Evolutionary conservation across 176 grass and related monocot species (phyloP), one percentile per base, ranked within the genome.

Genomic region (Triticum urartu): DNA sequence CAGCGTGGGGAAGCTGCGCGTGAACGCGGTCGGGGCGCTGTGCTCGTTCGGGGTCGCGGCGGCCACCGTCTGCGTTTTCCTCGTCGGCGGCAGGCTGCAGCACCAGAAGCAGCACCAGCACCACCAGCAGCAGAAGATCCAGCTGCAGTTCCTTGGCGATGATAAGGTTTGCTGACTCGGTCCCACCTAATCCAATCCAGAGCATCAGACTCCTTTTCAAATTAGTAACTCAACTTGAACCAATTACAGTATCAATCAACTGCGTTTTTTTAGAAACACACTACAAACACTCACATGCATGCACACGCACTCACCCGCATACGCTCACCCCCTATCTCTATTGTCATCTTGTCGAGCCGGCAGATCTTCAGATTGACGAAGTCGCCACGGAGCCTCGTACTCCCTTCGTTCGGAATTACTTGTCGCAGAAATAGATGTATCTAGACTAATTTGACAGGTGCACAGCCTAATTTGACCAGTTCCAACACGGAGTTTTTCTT

Each of bases 1-100:
- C 79, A 84, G 72, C 9, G 72, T 87, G 17, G 87, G 97, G 87
- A 90, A 89, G 75, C 87, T 93, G 68, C 89, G 87, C 76, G 75
- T 95, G 78, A 86, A 90, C 12, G 92, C 93, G 32, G 89, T 98
- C 25, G 90, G 94, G 6, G 92, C 92, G 17, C 88, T 99, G 28
- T 99, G 94, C 88, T 96, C 94, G 26, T 82, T 96, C 3, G 97
- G 93, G 3, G 82, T 95, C 8, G 91, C 91, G 4, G 92, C 91
- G 0, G 91, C 93, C 25, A 89, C 96, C 79, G 79, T 95, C 30
- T 95, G 86, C 85, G 69, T 95, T 71, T 94, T 92, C 75, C 75
- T 92, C 43, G 50, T 92, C 52, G 89, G 86, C 4, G 92, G 88
- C 79, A 84, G 48, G 66, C 54, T 82, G 80, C 89, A 79, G 67